These are phyloP conservation scores for Madurella mycetomatis DNA, from an alignment of 2,329 filamentous ascomycete species.

Conservation along the genomic window DNA sequence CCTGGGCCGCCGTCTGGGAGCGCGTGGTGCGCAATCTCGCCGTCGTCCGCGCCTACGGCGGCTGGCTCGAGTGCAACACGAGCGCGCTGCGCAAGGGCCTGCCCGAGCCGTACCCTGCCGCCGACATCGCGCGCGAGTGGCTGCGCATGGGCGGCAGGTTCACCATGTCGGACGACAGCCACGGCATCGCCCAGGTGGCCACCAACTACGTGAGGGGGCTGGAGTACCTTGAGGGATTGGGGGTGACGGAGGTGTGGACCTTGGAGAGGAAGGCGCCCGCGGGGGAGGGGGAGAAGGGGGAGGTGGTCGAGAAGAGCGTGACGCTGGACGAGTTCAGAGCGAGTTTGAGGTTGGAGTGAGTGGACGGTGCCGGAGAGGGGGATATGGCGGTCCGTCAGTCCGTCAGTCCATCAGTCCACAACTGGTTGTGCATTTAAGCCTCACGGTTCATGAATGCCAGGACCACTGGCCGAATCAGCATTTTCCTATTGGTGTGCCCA, in stretches of 20 bases:
- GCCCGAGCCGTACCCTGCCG: slow-evolving; percentile 81
- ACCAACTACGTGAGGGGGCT: slow-evolving; percentile 73
- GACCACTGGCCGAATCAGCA: too few species aligned
- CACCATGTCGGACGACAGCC: slow-evolving; percentile 92
- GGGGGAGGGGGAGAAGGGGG: slow-evolving; percentile 30
- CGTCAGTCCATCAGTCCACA: too few species aligned
- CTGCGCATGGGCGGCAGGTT: slow-evolving; percentile 70
- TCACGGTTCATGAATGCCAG: too few species aligned
- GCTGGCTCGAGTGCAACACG: slow-evolving; percentile 85
- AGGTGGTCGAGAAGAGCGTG: slow-evolving; percentile 42
- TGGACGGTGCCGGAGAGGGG: too few species aligned
- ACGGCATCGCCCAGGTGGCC: slow-evolving; percentile 81
- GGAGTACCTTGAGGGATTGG: slow-evolving; percentile 63
- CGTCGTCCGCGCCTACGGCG: slow-evolving; percentile 67
- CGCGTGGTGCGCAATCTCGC: slow-evolving; percentile 69
- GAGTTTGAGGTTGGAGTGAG: slow-evolving; percentile 23
- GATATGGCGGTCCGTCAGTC: too few species aligned
- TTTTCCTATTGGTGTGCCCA: too few species aligned
- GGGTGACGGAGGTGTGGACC: slow-evolving; percentile 60
- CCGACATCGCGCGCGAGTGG: slow-evolving; percentile 75
- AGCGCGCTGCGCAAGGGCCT: slow-evolving; percentile 85
- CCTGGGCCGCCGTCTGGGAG: slow-evolving; percentile 59
- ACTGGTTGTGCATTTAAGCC: too few species aligned
- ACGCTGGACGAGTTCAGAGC: slow-evolving; percentile 38
- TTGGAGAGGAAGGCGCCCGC: slow-evolving; percentile 37